These are phyloP conservation scores for Coprinellus micaceus DNA, from an alignment of 768 basidiomycete species.

Conservation along the genomic window DNA sequence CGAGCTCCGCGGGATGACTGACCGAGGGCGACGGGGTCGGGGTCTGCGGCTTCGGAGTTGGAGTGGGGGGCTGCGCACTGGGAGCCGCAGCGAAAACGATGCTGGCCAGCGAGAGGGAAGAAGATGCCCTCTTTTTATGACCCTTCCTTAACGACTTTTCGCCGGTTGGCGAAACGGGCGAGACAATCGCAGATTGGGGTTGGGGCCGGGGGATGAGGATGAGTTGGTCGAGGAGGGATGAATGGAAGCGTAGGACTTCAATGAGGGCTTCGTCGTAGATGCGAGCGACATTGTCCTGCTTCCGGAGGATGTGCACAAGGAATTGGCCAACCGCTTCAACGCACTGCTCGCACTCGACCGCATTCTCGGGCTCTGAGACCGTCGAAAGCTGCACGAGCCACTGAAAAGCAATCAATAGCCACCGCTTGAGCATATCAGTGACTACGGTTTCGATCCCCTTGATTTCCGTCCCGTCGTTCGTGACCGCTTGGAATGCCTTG, in stretches of 20 bases:
- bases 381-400: conserved; percentile 34
- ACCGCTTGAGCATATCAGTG: conserved; percentile 53
- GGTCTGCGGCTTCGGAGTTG: conserved; percentile 26
- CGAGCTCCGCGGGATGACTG: conserved; percentile 60
- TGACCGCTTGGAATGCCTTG: conserved; percentile 64
- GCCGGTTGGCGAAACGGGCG: conserved; percentile 3
- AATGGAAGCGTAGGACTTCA: conserved; percentile 60
- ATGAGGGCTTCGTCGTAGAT: conserved; percentile 56
- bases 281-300: conserved; percentile 52
- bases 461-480: conserved; percentile 55
- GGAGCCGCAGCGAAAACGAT: conserved; percentile 59
- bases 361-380: conserved; percentile 34
- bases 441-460: conserved; percentile 61
- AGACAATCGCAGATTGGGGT: background rate
- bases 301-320: conserved; percentile 47
- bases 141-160: conserved; percentile 5
- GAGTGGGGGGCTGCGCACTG: conserved; percentile 31
- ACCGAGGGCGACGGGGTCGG: conserved; percentile 13
- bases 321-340: conserved; percentile 59
- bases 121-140: conserved; percentile 15
- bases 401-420: conserved; percentile 67
- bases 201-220: conserved; percentile 29
- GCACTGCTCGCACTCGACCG: conserved; percentile 58
- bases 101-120: conserved; percentile 46
- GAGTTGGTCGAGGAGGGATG: conserved; percentile 51